Evolutionary conservation across 176 grass and related monocot genomes (phyloP), one percentile per base, ranked within the genome.

Genomic region (Otatea glauca): DNA sequence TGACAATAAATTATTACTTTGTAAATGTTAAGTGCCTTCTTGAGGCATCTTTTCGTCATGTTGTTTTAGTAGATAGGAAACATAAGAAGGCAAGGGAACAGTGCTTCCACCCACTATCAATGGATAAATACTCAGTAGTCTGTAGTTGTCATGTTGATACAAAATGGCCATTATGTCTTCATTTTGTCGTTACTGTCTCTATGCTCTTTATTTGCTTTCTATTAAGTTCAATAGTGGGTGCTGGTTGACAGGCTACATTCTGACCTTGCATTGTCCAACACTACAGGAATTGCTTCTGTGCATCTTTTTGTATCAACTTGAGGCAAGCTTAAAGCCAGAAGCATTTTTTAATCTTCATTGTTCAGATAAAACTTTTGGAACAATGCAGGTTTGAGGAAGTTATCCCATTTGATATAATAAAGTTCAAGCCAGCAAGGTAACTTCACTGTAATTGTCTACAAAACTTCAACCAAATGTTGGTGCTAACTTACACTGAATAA

Each of bases 401-500:
- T 56, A 56, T 77, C 76, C 10, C 35, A 55, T 7, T 60, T 38
- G 59, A 79, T 79, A 65, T 24, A 59, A 75, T 24, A 7, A 67
- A 81, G 61, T 9, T 44, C 68, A 65, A 47, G 37, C 6, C 21
- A 10, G 76, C n/a, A 77, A n/a, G 53, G 29, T 51, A 76, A 39
- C 78, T 75, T 63, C 65, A 77, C 7, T 77, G 79, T 70, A 53
- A 5, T 34, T 61, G 2, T 77, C 6, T 71, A 44, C 47, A 63
- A 38, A 88, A 77, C 13, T 37, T n/a, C 23, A 78, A 78, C 65
- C 32, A 62, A 70, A 51, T 29, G 6, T 18, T 77, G 59, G 27
- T 55, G 69, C 59, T 87, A 49, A 43, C 13, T n/a, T 77, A 71
- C 58, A 56, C 12, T 65, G 44, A 83, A 39, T 72, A 83, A 83